Percentiles rank a stretch among this genome's conserved stretches.
Conservation (phyloP, 2,329 filamentous ascomycete species). For the Geosmithia morbida region DNA sequence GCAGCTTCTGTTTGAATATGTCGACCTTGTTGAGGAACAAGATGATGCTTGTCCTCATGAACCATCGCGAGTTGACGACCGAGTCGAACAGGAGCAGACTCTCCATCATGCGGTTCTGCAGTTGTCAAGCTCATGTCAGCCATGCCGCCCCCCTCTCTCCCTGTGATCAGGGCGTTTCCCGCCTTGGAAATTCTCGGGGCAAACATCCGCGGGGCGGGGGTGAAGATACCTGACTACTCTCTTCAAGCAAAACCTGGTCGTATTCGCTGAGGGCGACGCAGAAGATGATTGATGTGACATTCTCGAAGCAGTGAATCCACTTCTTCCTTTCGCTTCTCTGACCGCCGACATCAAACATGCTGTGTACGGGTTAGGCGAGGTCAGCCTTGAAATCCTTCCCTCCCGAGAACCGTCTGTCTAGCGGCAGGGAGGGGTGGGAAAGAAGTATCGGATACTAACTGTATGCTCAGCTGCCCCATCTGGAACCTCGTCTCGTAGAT, state of each 20-base stretch:
- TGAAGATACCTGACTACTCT: slow-evolving; percentile 79
- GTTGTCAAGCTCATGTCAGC: background rate
- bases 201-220: background rate
- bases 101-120: slow-evolving; percentile 98
- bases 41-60: slow-evolving; percentile 97
- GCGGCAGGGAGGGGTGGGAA: background rate
- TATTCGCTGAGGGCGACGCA: slow-evolving; percentile 97
- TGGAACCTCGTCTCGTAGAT: slow-evolving; percentile 98
- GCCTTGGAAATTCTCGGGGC: background rate
- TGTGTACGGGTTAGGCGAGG: slow-evolving; percentile 22
- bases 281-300: slow-evolving; percentile 98
- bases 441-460: slow-evolving; percentile 46
- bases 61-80: slow-evolving; percentile 97
- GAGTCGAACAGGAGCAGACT: slow-evolving; percentile 93
- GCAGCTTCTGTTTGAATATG: slow-evolving; percentile 90
- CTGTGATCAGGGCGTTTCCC: no score
- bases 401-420: background rate
- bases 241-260: slow-evolving; percentile 90
- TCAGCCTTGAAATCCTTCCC: background rate
- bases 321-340: slow-evolving; percentile 97
- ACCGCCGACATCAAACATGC: slow-evolving; percentile 98
- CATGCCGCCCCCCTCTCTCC: background rate
- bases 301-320: slow-evolving; percentile 99
- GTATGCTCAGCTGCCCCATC: slow-evolving; percentile 97
- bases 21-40: slow-evolving; percentile 98